Base-by-base conservation (phyloP, 1,284 basidiomycete species). In the Xanthoconium separans region DNA sequence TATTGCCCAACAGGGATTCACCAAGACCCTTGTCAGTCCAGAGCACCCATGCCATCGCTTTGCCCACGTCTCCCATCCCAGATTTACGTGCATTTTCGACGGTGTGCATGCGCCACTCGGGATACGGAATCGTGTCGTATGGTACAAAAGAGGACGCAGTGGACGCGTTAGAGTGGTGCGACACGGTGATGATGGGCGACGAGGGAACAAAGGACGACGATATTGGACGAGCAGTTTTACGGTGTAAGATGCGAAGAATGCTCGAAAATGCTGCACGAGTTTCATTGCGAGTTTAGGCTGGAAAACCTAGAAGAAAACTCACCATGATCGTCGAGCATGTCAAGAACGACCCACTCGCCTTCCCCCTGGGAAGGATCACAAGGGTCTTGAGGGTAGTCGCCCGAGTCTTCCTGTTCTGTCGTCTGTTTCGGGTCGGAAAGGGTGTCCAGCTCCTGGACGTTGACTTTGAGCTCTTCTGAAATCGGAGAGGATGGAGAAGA, bases 161-260 rank as follows among this genome's bases (percentile, higher is more conserved):
- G 22, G 61, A 50, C 27, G 45, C n/a, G 13, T 48, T 18, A 6
- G 55, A 30, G n/a, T 44, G 36, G 27, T 56, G 43, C n/a, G 62
- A 47, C 42, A 61, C 61, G 50, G 65, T 53, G 57, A 65, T 44
- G 54, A 70, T 44, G 47, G 69, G 62, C n/a, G 63, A 57, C 42
- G 68, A 60, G 1, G 75, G 65, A 11, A 81, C 63, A 58, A 84
- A 84, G 0, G 77, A 75, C 0, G 83, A 81, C 0, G 70, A 63
- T 41, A 79, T 68, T 0, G 71, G 67, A 3, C 71, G 62, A 2
- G 75, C 67, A 13, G 75, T 74, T 36, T 80, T 73, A 5, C 84
- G 78, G 60, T 87, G 85, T 15, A 87, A 71, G 29, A 87, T 74
- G 16, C 85, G 81, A 0, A 87, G 70, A 13, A 87, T 71, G 49